phyloP scores from a whole-genome alignment of 805 yeast species.

The Kurtzmaniella cleridarum region DNA sequence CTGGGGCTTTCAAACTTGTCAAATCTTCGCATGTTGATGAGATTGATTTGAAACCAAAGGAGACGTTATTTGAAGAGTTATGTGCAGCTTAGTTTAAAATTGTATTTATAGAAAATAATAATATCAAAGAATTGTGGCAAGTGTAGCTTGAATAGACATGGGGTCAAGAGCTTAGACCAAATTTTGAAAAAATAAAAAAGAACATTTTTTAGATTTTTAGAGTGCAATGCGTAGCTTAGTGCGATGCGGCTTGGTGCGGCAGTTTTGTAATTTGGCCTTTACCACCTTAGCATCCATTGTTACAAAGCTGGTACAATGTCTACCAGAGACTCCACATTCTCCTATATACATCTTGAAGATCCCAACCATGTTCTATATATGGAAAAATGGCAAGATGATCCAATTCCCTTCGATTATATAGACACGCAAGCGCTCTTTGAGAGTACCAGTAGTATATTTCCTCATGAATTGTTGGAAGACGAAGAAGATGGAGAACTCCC shows the following conservation, averaged over 20 bases:
- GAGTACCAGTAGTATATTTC: slow-evolving; percentile 31
- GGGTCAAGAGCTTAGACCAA: too few relatives aligned
- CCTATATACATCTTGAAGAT: slow-evolving; percentile 32
- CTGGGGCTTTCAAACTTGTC: slow-evolving; percentile 90
- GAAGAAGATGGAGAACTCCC: slow-evolving; percentile 39
- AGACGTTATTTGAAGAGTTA: slow-evolving; percentile 43
- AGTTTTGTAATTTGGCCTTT: too few relatives aligned
- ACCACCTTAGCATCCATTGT: too few relatives aligned
- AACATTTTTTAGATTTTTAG: too few relatives aligned
- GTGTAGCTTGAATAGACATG: too few relatives aligned
- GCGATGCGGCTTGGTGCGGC: too few relatives aligned
- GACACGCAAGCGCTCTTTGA: slow-evolving; percentile 34
- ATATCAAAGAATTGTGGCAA: too few relatives aligned
- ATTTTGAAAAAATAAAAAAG: too few relatives aligned
- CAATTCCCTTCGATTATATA: slow-evolving; percentile 36
- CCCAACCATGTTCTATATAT: slow-evolving; percentile 35
- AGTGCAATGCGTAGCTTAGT: too few relatives aligned
- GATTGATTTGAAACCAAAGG: slow-evolving; percentile 37
- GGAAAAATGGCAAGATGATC: slow-evolving; percentile 38
- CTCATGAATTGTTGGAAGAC: slow-evolving; percentile 29
- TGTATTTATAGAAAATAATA: too few relatives aligned
- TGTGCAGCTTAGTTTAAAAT: slow-evolving; percentile 15
- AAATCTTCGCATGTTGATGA: slow-evolving; percentile 46
- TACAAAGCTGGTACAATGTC: slow-evolving; percentile 5
- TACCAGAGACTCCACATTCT: slow-evolving; percentile 16